Evolutionary conservation across 1,139 yeast species (phyloP), one percentile per base, ranked within the genome.

Genomic region (Hansenula sp.): DNA sequence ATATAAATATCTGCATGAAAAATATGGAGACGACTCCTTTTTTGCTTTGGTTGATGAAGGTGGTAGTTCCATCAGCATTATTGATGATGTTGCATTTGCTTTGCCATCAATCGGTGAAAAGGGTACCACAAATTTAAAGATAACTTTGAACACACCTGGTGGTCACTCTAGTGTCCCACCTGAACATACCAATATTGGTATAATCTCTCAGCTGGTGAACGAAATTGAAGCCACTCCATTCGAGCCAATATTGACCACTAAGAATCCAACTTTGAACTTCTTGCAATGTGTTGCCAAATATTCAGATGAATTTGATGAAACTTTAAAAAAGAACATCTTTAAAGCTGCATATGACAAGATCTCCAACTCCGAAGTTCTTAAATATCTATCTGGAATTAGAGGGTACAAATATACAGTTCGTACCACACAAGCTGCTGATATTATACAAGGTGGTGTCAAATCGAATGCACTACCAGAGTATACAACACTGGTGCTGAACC

Each of bases 161-260:
- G 90, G 90, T 4, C 90, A 83, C 54, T 79, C 88, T 2, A 77
- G 85, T 2, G 61, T 73, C 19, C 89, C 89, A n/a, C 84, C 84
- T 3, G 79, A 74, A 48, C 87, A 82, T 57, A 83, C 88, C 1
- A 71, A 81, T 8, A 81, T 83, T 55, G 90, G 89, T 13, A 72
- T 83, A 36, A 67, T 81, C 49, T 70, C 81, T 4, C 75, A 76
- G 41, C 62, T 82, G 41, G 69, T 78, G 27, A 59, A 63, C 27
- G 54, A 58, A 21, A 65, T 81, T 32, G 88, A 82, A 57, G 56
- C 55, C 13, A 69, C 71, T 46, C 78, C 77, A 9, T 79, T 66
- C 52, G 58, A 60, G 15, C 65, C 77, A 1, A 56, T 65, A 19
- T 66, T 81, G 47, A 64, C 72, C 7, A 55, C 62, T 5, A 66